Percentiles rank a stretch among this genome's conserved stretches.
Conservation (phyloP, 2,329 filamentous ascomycete genomes). For the Hortaea werneckii region DNA sequence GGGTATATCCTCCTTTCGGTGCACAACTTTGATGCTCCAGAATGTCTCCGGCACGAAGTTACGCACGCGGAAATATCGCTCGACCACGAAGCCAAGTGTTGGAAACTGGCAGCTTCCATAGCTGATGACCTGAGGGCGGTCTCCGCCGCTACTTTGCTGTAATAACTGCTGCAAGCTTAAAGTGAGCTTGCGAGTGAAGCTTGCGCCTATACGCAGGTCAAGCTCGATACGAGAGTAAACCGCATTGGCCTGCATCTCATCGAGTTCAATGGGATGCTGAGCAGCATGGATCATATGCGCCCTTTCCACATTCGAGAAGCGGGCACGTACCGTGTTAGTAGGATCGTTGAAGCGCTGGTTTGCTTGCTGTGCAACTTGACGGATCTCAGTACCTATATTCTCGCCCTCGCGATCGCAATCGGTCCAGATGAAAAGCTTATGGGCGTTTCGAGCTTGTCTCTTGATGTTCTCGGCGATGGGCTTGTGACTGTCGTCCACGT, state of each 20-base stretch:
- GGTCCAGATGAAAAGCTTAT: conserved; percentile 88
- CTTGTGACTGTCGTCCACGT: conserved; percentile 63
- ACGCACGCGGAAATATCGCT: conserved; percentile 85
- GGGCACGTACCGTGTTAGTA: conserved; percentile 66
- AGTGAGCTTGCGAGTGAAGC: conserved; percentile 83
- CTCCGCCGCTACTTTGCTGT: conserved; percentile 56
- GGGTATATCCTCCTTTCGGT: conserved; percentile 64
- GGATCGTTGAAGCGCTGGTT: conserved; percentile 53
- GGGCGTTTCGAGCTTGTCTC: conserved; percentile 61
- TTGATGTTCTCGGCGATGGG: conserved; percentile 77
- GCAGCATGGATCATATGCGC: conserved; percentile 85
- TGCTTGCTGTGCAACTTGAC: conserved; percentile 63
- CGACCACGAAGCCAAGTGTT: conserved; percentile 91
- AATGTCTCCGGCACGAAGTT: conserved; percentile 90
- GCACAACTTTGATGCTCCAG: conserved; percentile 81
- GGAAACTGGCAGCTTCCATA: conserved; percentile 81
- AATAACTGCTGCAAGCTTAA: conserved; percentile 65
- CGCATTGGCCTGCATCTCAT: conserved; percentile 77
- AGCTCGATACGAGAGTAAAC: conserved; percentile 84
- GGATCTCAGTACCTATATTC: conserved; percentile 87
- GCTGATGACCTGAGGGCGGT: conserved; percentile 48
- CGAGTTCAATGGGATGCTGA: conserved; percentile 62
- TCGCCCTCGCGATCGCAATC: conserved; percentile 98
- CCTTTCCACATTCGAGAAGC: conserved; percentile 91
- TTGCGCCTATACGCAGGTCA: conserved; percentile 82